These are phyloP conservation scores for Sherardia arvensis DNA, from an alignment of 257 asterid genomes.

Conservation along the genomic window DNA sequence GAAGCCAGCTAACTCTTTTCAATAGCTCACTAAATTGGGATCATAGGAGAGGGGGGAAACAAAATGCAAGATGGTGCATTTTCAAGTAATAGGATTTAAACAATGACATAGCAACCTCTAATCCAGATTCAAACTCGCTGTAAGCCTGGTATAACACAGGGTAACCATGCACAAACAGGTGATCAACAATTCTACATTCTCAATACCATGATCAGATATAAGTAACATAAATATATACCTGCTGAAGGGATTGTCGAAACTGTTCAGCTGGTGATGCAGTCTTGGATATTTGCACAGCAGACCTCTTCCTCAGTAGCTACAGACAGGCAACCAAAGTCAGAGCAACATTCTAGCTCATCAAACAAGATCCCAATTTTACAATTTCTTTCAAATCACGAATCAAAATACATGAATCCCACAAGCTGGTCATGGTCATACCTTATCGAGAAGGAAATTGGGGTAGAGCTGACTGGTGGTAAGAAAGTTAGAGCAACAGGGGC, in stretches of 20 bases:
- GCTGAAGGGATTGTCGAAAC: constrained; percentile 54
- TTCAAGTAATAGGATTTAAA: too few species aligned
- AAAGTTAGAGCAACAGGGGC: constrained; percentile 62
- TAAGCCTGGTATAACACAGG: not conserved
- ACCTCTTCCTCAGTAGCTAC: constrained; percentile 78
- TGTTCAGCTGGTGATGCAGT: constrained; percentile 57
- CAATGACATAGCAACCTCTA: not conserved
- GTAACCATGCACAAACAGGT: not conserved
- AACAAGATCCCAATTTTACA: not conserved
- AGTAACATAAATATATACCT: constrained; percentile 30
- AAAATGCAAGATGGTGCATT: not conserved
- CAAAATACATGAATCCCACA: not conserved
- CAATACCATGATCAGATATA: constrained; percentile 2
- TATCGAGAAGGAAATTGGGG: constrained; percentile 76
- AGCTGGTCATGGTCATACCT: constrained; percentile 35
- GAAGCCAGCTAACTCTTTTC: not conserved
- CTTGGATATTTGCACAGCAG: constrained; percentile 47
- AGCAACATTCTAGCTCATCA: constrained; percentile 26
- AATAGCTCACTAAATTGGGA: not conserved
- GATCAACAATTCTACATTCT: not conserved
- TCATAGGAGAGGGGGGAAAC: not conserved
- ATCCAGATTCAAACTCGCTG: not conserved
- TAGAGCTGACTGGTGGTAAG: constrained; percentile 62
- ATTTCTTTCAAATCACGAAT: too few species aligned
- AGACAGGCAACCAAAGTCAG: constrained; percentile 51